Evolutionary conservation across 805 yeast species (phyloP).

Genomic region (Ogataea haglerorum): DNA sequence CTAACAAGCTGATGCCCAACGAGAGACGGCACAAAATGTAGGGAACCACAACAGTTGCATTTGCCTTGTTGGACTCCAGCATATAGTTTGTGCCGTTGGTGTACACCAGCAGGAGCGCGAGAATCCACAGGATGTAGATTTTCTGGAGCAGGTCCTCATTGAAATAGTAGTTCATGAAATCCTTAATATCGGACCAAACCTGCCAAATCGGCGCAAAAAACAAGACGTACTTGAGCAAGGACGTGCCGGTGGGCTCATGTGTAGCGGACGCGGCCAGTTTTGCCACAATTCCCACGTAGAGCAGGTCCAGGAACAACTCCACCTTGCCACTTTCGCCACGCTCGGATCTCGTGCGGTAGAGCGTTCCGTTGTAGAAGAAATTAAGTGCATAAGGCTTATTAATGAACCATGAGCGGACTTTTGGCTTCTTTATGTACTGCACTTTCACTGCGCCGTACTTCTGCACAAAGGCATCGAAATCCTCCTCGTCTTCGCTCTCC

Average conservation of each 20-base stretch:
- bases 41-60: conserved; percentile 45
- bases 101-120: conserved; percentile 46
- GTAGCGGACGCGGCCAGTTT: conserved; percentile 54
- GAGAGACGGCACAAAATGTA: conserved; percentile 47
- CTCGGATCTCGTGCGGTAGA: conserved; percentile 55
- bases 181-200: conserved; percentile 63
- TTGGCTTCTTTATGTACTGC: conserved; percentile 43
- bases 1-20: conserved; percentile 29
- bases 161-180: conserved; percentile 60
- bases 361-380: conserved; percentile 53
- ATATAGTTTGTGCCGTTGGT: conserved; percentile 43
- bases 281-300: conserved; percentile 63
- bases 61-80: conserved; percentile 35
- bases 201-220: conserved; percentile 59
- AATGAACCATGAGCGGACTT: conserved; percentile 33
- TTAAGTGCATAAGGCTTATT: conserved; percentile 57
- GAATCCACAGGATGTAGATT: conserved; percentile 49
- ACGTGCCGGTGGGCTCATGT: conserved; percentile 45
- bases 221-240: conserved; percentile 46
- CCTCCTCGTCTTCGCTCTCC: conserved; percentile 19
- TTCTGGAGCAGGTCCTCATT: conserved; percentile 58
- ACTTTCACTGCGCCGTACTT: conserved; percentile 50
- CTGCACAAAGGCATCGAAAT: conserved; percentile 37
- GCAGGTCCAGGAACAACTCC: conserved; percentile 59
- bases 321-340: conserved; percentile 45